These are phyloP conservation scores for Viridothelium virens DNA, from an alignment of 495 filamentous ascomycete genomes.

Conservation along the genomic window DNA sequence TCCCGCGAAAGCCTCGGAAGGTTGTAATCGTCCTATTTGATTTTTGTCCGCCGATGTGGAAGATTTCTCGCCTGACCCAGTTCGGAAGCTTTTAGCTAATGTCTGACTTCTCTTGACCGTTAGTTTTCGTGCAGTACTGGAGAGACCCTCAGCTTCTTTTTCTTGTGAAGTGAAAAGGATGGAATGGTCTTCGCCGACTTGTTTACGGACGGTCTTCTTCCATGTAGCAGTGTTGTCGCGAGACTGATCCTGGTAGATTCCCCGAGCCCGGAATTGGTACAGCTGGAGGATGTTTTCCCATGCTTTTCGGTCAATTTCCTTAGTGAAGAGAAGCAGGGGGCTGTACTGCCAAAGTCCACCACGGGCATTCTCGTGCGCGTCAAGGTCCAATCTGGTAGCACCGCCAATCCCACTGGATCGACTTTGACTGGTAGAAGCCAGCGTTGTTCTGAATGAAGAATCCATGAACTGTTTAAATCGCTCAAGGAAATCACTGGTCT, in stretches of 20 bases:
- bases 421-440: slow-evolving; percentile 37
- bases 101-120: slow-evolving; percentile 84
- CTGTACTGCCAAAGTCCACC: slow-evolving; percentile 71
- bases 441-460: slow-evolving; percentile 64
- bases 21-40: slow-evolving; percentile 57
- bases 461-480: slow-evolving; percentile 73
- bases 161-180: slow-evolving; percentile 80
- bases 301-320: slow-evolving; percentile 69
- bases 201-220: slow-evolving; percentile 73
- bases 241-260: slow-evolving; percentile 76
- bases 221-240: slow-evolving; percentile 69
- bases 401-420: slow-evolving; percentile 13
- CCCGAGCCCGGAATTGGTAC: slow-evolving; percentile 68
- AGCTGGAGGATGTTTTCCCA: slow-evolving; percentile 72
- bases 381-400: slow-evolving; percentile 43
- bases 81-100: slow-evolving; percentile 68
- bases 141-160: slow-evolving; percentile 49
- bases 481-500: slow-evolving; percentile 63
- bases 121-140: slow-evolving; percentile 67
- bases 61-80: slow-evolving; percentile 56
- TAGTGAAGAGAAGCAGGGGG: slow-evolving; percentile 73
- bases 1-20: slow-evolving; percentile 77
- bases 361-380: slow-evolving; percentile 46
- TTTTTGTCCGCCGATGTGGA: slow-evolving; percentile 54
- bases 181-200: slow-evolving; percentile 65